Base-by-base conservation (phyloP, 441 rosid genomes). In the Rhodomyrtus psidioides region DNA sequence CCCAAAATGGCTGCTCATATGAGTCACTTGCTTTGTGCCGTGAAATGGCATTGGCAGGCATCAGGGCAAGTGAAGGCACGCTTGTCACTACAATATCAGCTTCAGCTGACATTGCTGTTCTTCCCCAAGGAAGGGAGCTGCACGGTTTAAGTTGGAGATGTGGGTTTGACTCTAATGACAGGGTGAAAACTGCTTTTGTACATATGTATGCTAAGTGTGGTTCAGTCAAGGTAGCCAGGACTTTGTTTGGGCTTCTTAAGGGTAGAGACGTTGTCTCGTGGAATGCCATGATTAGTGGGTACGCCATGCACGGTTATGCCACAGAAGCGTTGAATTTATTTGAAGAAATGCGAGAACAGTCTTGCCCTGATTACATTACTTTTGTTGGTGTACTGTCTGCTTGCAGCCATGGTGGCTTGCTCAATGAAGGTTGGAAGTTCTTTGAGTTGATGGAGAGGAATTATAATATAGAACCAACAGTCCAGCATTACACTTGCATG, bases 401-500 rank as follows among this genome's bases (percentile, higher is more conserved):
- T 85, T 88, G 90, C 84, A 88, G 88, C 83, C 89, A 82, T 15
- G 85, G 91, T 44, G 89, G 91, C 81, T 88, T 88, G 90, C 85
- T 88, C 12, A 82, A 88, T 21, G 86, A 86, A 74, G 89, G 90
- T 28, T 56, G 88, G 87, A 79, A 26, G 62, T 88, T 57, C 44
- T 88, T 89, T 34, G 58, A 88, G 62, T 86, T 86, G 39, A 89
- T 89, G 88, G 76, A 53, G 70, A 83, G 59, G 27, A 79, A 74
- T 58, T 88, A 90, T 26, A 58, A 21, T 9, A 90, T 90, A 13
- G 56, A 83, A 10, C 90, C 89, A 27, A 86, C 87, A 9, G 83
- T 90, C 39, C 89, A 88, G 83, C 90, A 88, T 82, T 88, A 86
- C 79, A 90, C 91, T 9, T 90, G 91, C 83, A 90, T 90, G 90